These are phyloP conservation scores for Rhododendron griersonianum DNA, from an alignment of 148 eudicot genomes.

Conservation along the genomic window DNA sequence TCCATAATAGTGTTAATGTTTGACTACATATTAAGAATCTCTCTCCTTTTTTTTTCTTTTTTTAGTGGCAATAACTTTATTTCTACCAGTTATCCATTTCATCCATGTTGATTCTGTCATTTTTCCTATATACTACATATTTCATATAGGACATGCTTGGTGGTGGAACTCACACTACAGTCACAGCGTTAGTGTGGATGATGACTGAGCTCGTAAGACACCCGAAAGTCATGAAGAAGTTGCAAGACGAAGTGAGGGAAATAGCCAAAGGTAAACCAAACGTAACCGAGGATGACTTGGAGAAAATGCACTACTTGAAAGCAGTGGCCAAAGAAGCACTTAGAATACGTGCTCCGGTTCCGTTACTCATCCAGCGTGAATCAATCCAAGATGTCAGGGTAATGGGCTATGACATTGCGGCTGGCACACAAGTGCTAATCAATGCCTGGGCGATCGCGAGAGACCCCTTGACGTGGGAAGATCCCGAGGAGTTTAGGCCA, in stretches of 20 bases:
- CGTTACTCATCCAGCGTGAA: slow-evolving; percentile 22
- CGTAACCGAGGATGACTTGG: not conserved
- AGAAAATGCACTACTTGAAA: slow-evolving; percentile 35
- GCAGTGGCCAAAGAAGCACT: slow-evolving; percentile 40
- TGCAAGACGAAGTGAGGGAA: slow-evolving; percentile 36
- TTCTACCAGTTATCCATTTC: no score
- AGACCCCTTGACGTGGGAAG: slow-evolving; percentile 28
- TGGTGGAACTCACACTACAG: slow-evolving; percentile 47
- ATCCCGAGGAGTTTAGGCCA: slow-evolving; percentile 30
- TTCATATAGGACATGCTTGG: slow-evolving; percentile 35
- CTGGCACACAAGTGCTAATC: slow-evolving; percentile 18
- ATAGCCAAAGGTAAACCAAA: slow-evolving; percentile 15
- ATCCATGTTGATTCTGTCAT: not conserved
- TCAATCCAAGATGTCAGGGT: slow-evolving; percentile 19
- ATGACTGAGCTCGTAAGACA: slow-evolving; percentile 41
- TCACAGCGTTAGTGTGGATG: slow-evolving; percentile 39
- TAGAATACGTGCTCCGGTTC: slow-evolving; percentile 27
- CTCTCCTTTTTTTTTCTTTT: no score
- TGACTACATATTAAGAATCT: no score
- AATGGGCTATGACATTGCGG: slow-evolving; percentile 32
- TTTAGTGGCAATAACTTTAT: no score
- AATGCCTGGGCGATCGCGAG: slow-evolving; percentile 39
- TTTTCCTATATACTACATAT: not conserved
- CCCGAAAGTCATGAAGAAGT: slow-evolving; percentile 21
- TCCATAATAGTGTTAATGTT: no score